Evolutionary conservation across 768 basidiomycete species (phyloP).

Genomic region (Hygrocybe coccinea): DNA sequence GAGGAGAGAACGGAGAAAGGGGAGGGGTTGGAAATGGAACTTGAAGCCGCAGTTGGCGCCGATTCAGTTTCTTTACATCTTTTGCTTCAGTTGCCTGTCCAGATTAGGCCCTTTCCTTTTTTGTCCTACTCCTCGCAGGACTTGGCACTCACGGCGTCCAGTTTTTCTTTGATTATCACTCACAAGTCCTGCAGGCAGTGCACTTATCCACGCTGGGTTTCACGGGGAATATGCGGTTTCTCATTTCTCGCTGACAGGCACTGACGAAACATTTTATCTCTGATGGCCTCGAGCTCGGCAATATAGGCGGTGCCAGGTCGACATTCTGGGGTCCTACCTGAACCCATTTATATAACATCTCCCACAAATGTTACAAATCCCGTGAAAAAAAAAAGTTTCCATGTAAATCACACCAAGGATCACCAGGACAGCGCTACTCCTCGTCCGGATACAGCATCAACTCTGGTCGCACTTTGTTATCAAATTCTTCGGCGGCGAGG

Average conservation of each 20-base stretch:
- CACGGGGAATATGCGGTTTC: no score
- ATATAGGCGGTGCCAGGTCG: not conserved
- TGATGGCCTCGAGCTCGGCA: not conserved
- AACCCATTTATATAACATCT: not conserved
- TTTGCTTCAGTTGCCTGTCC: not conserved
- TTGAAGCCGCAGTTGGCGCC: not conserved
- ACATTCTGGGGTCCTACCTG: not conserved
- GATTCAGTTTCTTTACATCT: not conserved
- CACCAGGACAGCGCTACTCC: not conserved
- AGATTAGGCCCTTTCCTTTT: not conserved
- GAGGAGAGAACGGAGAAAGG: slow-evolving; percentile 10
- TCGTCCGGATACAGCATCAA: slow-evolving; percentile 73
- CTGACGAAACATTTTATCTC: no score
- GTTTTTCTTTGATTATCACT: no score
- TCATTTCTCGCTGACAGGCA: no score
- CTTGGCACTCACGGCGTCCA: not conserved
- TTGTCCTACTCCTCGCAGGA: not conserved
- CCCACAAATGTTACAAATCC: no score
- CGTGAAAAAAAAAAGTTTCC: not conserved
- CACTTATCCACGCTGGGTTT: no score
- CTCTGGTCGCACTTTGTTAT: slow-evolving; percentile 88
- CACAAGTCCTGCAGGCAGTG: no score
- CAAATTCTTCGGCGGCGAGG: slow-evolving; percentile 87
- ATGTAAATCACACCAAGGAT: no score
- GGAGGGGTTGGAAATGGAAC: not conserved